A percentile compares a stretch with the other conserved stretches of the same genome.
Conservation (phyloP, 495 filamentous ascomycete species). For the Cercophora sp. region DNA sequence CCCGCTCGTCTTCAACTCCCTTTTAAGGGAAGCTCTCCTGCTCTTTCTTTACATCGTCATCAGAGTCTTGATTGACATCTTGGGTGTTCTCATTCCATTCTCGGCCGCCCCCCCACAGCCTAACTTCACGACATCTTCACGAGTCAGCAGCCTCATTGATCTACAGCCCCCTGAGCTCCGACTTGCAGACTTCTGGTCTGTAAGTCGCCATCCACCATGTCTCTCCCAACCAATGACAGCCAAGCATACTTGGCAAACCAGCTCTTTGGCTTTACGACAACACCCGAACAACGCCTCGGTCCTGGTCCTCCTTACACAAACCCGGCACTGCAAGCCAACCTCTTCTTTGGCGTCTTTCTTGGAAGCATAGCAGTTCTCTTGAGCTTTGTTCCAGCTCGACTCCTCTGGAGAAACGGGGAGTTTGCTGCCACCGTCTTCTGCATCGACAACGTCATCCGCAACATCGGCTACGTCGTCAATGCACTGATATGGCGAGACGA, state of each 20-base stretch:
- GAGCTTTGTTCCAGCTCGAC: conserved; percentile 51
- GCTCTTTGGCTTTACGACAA: conserved; percentile 19
- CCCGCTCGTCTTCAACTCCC: too few relatives aligned
- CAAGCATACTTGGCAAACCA: conserved; percentile 3
- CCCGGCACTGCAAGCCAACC: conserved; percentile 34
- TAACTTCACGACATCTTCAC: too few relatives aligned
- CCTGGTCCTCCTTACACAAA: conserved; percentile 26
- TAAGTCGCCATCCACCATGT: too few relatives aligned
- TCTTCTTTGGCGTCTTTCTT: conserved; percentile 46
- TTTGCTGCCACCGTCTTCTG: conserved; percentile 60
- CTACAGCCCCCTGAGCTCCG: too few relatives aligned
- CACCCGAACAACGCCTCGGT: conserved; percentile 20
- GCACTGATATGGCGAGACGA: conserved; percentile 77
- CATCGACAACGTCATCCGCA: conserved; percentile 59
- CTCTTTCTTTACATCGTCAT: too few relatives aligned
- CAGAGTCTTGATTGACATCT: too few relatives aligned
- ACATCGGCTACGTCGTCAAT: conserved; percentile 69
- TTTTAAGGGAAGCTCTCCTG: too few relatives aligned
- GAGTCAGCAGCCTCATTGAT: too few relatives aligned
- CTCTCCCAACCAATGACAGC: conserved; percentile 2
- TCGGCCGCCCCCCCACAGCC: too few relatives aligned
- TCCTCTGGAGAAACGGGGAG: conserved; percentile 58
- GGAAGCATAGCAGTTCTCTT: conserved; percentile 55
- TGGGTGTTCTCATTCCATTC: too few relatives aligned
- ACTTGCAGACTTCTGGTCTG: too few relatives aligned